Conservation (phyloP, 2,329 filamentous ascomycete genomes). For the Cephalotrichum gorgonifer region DNA sequence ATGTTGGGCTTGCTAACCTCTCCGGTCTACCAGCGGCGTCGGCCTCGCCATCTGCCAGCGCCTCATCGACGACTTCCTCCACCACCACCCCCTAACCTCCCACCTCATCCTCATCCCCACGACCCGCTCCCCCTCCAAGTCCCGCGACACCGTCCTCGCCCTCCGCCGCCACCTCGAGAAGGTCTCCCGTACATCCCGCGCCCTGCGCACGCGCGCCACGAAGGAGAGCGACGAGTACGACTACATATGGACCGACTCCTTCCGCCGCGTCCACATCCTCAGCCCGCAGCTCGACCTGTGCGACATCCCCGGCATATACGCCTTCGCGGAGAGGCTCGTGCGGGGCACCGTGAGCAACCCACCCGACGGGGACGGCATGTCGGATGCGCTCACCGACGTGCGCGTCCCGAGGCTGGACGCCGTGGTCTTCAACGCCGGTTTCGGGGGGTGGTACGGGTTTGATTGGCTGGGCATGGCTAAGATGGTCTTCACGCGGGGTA, state of each 20-base stretch:
- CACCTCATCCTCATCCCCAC: constrained; percentile 75
- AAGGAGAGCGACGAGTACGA: constrained; percentile 14
- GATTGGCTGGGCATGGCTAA: constrained; percentile 25
- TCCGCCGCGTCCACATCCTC: constrained; percentile 45
- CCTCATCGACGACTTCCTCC: constrained; percentile 82
- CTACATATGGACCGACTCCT: constrained; percentile 25
- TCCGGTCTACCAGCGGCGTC: constrained; percentile 55
- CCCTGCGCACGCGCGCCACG: constrained; percentile 26
- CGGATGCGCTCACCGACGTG: constrained; percentile 28
- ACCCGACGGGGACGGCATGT: constrained; percentile 20
- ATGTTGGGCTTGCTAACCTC: background rate
- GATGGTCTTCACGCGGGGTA: constrained; percentile 44
- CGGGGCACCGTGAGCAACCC: constrained; percentile 34
- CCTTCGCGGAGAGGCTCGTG: constrained; percentile 35
- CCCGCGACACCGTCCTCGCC: constrained; percentile 55
- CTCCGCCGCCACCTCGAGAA: constrained; percentile 53
- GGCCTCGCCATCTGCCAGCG: constrained; percentile 76
- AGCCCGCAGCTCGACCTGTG: constrained; percentile 51
- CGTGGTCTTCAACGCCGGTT: constrained; percentile 78
- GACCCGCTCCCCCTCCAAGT: constrained; percentile 67
- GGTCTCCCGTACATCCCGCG: constrained; percentile 24
- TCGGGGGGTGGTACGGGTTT: constrained; percentile 76
- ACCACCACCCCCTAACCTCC: constrained; percentile 51
- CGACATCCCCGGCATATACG: constrained; percentile 40
- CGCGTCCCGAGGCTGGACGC: constrained; percentile 63